phyloP scores from a whole-genome alignment of 495 filamentous ascomycete species.

The Hypoxylon lienhwacheense region DNA sequence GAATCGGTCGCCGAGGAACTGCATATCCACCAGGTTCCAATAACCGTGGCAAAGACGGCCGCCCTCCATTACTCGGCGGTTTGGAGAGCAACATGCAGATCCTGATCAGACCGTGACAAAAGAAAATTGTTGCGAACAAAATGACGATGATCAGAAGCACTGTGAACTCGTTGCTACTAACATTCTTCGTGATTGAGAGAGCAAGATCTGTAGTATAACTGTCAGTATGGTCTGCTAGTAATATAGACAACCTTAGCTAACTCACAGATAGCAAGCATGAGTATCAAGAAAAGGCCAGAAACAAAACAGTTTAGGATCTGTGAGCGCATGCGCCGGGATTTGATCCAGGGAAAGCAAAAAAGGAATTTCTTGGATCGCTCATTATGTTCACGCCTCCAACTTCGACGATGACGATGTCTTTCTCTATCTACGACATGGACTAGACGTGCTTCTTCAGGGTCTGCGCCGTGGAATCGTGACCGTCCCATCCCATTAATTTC shows the following conservation, averaged over 20 bases:
- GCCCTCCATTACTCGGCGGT: slow-evolving; percentile 38
- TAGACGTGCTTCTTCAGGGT: slow-evolving; percentile 42
- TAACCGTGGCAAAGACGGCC: slow-evolving; percentile 43
- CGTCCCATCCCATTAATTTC: slow-evolving; percentile 2
- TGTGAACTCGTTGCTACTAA: slow-evolving; percentile 65
- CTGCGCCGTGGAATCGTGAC: slow-evolving; percentile 40
- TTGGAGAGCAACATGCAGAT: slow-evolving; percentile 65
- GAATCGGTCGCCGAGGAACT: slow-evolving; percentile 63
- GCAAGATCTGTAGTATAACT: slow-evolving; percentile 59
- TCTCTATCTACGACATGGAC: slow-evolving; percentile 37
- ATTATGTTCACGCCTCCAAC: slow-evolving; percentile 18
- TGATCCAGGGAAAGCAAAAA: slow-evolving; percentile 57
- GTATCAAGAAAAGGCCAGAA: slow-evolving; percentile 55
- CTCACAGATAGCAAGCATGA: slow-evolving; percentile 63
- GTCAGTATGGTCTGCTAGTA: slow-evolving; percentile 17
- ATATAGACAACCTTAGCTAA: slow-evolving; percentile 1
- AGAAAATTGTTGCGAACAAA: slow-evolving; percentile 70
- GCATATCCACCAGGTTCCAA: slow-evolving; percentile 59
- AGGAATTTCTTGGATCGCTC: slow-evolving; percentile 48
- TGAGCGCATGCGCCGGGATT: slow-evolving; percentile 53
- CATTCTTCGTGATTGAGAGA: slow-evolving; percentile 62
- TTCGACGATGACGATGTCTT: slow-evolving; percentile 27
- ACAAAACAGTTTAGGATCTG: slow-evolving; percentile 63
- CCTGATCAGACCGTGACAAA: slow-evolving; percentile 74
- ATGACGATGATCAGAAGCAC: slow-evolving; percentile 77